phyloP scores from a whole-genome alignment of 1,139 yeast genomes.

The Saccharomyces hybrid region DNA sequence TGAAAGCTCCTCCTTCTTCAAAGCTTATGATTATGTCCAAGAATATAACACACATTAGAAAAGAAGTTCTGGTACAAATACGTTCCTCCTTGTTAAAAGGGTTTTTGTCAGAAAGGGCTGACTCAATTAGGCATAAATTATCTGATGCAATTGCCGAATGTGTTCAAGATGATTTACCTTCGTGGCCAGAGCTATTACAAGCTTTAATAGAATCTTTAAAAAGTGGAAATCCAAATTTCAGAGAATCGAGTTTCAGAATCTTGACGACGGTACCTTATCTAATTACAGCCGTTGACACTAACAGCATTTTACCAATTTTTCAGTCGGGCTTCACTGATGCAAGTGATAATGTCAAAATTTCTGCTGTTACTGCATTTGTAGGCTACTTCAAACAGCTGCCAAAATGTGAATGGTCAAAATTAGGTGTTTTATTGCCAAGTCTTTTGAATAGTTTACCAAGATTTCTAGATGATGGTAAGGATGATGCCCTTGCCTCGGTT shows the following conservation, averaged over 20 bases:
- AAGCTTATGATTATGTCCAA: conserved; percentile 59
- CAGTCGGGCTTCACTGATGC: conserved; percentile 72
- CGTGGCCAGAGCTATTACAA: conserved; percentile 76
- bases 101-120: conserved; percentile 44
- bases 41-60: conserved; percentile 64
- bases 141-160: conserved; percentile 93
- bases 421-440: conserved; percentile 74
- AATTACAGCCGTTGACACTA: conserved; percentile 51
- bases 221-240: conserved; percentile 36
- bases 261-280: conserved; percentile 79
- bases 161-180: conserved; percentile 55
- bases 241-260: conserved; percentile 89
- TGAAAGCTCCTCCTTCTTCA: conserved; percentile 47
- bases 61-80: conserved; percentile 53
- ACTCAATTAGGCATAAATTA: conserved; percentile 74
- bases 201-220: conserved; percentile 62
- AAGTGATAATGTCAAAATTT: conserved; percentile 77
- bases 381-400: conserved; percentile 81
- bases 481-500: conserved; percentile 75
- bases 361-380: conserved; percentile 89
- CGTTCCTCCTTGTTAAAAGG: conserved; percentile 38
- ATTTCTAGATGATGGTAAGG: conserved; percentile 70
- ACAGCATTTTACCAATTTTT: conserved; percentile 60
- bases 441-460: conserved; percentile 82
- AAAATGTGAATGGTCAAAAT: conserved; percentile 64